Percentiles rank a stretch among this genome's conserved stretches.
Conservation (phyloP, 805 yeast species). For the Metschnikowia hibisci region DNA sequence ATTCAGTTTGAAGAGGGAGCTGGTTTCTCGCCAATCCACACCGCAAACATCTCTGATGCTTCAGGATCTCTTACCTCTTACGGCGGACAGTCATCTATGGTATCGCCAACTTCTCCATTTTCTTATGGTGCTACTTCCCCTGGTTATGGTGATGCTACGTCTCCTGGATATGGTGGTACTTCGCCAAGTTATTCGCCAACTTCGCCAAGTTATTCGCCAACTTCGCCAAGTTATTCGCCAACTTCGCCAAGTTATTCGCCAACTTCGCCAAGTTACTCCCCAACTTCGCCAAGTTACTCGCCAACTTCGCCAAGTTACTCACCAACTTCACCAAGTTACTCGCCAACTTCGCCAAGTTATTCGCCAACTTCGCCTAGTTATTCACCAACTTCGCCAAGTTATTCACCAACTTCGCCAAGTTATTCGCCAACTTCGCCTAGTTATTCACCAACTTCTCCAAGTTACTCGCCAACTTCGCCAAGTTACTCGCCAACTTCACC, state of each 20-base stretch:
- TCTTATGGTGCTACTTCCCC: constrained; percentile 47
- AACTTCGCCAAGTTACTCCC: constrained; percentile 61
- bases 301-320: constrained; percentile 69
- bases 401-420: constrained; percentile 60
- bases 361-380: constrained; percentile 79
- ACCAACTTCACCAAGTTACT: constrained; percentile 78
- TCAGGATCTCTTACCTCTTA: constrained; percentile 87
- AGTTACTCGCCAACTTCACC: constrained; percentile 27
- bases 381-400: constrained; percentile 73
- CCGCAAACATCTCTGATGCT: constrained; percentile 73
- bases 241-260: constrained; percentile 78
- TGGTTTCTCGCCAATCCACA: constrained; percentile 90
- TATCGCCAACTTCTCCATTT: constrained; percentile 55
- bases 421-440: constrained; percentile 72
- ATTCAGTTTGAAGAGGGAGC: constrained; percentile 64
- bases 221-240: constrained; percentile 73
- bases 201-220: constrained; percentile 49
- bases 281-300: constrained; percentile 55
- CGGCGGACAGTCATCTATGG: constrained; percentile 60
- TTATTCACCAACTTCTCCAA: constrained; percentile 53
- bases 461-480: constrained; percentile 22
- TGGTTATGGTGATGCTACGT: constrained; percentile 48
- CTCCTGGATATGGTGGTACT: constrained; percentile 43
- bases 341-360: constrained; percentile 73
- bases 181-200: constrained; percentile 22